Base-by-base conservation (phyloP, 164 flowering plant species). In the Magnolia kwangsiensis region DNA sequence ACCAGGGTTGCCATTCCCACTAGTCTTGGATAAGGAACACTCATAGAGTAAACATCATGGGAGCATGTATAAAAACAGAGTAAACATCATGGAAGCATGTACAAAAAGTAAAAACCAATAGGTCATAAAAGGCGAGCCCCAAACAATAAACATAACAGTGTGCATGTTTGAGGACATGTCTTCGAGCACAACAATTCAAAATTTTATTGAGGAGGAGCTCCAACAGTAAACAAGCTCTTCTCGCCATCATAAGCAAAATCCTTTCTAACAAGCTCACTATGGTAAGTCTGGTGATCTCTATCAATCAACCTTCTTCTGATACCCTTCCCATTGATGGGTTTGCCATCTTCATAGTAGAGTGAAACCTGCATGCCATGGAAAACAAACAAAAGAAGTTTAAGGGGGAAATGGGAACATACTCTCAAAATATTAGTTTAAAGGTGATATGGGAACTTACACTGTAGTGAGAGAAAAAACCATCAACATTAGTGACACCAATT, bases 391-490 rank as follows among this genome's bases (percentile, higher is more conserved):
- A 27, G 27, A 27, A 27, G 24, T 23, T 23, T 23, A 23, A 23
- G 24, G 24, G 24, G 24, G 24, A 23, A 23, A 23, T 23, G 24
- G 27, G 27, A 27, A 27, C 27, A 1, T 27, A 27, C 27, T 27
- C 27, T 27, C 27, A 27, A 27, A 27, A 27, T 27, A 27, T 27
- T 27, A 27, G 27, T 27, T 27, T 27, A 27, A 27, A 50, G 51
- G 24, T 23, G 24, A 23, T 23, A 23, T 23, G 24, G 24, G 71
- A 18, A 74, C 97, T 37, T 93, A 96, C 99, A 87, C 95, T 90
- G 75, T 96, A 94, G 55, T 93, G 99, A 73, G 78, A 94, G 76
- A 92, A 94, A 65, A 83, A 77, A 1, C 94, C 98, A 16, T 88
- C 89, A 9, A 78, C 73, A 50, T 84, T 89, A 3, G 82, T 24